Percentiles rank a stretch among this genome's conserved stretches.
Evolutionary conservation across 1,139 yeast genomes (phyloP).

Genomic region (Lodderomyces oxycetoniae): DNA sequence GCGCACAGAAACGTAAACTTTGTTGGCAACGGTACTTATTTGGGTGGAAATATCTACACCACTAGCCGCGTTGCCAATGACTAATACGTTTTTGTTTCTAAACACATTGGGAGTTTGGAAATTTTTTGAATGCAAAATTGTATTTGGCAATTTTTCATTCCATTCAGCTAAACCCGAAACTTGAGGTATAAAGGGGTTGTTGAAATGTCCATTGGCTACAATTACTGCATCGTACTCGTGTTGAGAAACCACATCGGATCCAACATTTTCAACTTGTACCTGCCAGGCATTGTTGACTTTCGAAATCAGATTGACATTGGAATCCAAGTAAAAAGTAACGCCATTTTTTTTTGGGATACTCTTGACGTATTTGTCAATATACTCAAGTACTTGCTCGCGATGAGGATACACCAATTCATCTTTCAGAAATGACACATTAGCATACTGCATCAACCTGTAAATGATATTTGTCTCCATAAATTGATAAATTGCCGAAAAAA

Average conservation of each 20-base stretch:
- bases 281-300: conserved; percentile 19
- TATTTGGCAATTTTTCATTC: conserved; percentile 25
- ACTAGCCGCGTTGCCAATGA: conserved; percentile 45
- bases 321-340: conserved; percentile 22
- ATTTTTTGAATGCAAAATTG: conserved; percentile 43
- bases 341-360: conserved; percentile 27
- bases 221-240: conserved; percentile 40
- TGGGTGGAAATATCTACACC: conserved; percentile 48
- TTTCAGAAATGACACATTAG: conserved; percentile 31
- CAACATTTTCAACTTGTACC: conserved; percentile 12
- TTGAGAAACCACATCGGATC: background rate
- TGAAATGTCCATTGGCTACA: conserved; percentile 49
- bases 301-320: conserved; percentile 19
- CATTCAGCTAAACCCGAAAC: conserved; percentile 39
- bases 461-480: conserved; percentile 46
- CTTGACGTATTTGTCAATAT: conserved; percentile 28
- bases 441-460: conserved; percentile 40
- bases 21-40: conserved; percentile 33
- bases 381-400: conserved; percentile 34
- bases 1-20: conserved; percentile 34
- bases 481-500: conserved; percentile 44
- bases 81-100: conserved; percentile 37
- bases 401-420: conserved; percentile 30
- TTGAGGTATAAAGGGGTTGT: conserved; percentile 41
- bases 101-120: conserved; percentile 29